These are phyloP conservation scores for Rhodamnia rubescens DNA, from an alignment of 345 rosid species.

Conservation along the genomic window DNA sequence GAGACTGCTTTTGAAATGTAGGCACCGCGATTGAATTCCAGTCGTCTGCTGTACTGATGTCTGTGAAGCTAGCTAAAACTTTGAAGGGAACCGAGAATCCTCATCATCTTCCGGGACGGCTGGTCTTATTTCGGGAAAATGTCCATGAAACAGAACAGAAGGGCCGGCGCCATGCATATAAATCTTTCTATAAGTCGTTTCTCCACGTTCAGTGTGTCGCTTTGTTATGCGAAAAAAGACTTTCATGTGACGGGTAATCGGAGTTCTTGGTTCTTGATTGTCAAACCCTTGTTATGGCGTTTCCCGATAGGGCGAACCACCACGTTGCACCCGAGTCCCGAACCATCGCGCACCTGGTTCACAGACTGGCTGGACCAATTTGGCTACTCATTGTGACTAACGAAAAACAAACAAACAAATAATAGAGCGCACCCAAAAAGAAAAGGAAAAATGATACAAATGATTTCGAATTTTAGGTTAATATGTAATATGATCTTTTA, in stretches of 20 bases:
- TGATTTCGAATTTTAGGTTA: too few relatives aligned
- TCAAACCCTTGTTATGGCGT: background rate
- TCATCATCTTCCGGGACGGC: background rate
- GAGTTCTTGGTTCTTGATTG: background rate
- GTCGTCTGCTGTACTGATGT: background rate
- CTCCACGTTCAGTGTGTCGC: background rate
- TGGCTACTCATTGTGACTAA: background rate
- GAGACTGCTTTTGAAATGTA: background rate
- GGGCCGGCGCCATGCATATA: background rate
- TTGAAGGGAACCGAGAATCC: background rate
- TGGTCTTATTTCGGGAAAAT: background rate
- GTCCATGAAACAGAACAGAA: background rate
- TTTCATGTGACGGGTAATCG: background rate
- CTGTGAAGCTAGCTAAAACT: background rate
- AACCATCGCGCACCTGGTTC: background rate
- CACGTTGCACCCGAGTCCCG: accelerated
- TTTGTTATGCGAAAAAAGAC: background rate
- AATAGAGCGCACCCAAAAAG: background rate
- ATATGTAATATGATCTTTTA: too few relatives aligned
- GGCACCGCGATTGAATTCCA: background rate
- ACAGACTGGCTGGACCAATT: background rate
- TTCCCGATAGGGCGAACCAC: background rate
- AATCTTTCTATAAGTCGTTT: background rate
- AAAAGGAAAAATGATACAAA: too few relatives aligned
- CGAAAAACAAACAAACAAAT: too few relatives aligned